These are phyloP conservation scores for Malassezia vespertilionis DNA, from an alignment of 1,284 basidiomycete species.

Conservation along the genomic window DNA sequence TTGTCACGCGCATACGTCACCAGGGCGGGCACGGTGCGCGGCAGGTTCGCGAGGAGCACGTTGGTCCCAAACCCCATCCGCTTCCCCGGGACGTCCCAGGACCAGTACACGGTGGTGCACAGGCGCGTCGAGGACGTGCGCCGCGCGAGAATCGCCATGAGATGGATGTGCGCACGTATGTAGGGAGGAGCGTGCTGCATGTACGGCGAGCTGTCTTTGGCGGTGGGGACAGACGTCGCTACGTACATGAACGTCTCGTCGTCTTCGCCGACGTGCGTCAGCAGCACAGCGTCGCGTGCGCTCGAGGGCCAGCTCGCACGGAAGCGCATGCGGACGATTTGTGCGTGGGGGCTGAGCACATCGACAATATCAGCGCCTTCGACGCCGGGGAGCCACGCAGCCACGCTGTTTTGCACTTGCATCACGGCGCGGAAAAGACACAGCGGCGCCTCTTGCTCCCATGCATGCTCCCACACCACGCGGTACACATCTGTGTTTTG, in stretches of 20 bases:
- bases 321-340: conserved; percentile 79
- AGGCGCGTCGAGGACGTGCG: conserved; percentile 53
- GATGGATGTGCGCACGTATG: conserved; percentile 74
- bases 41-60: conserved; percentile 55
- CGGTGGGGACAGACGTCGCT: conserved; percentile 86
- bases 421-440: conserved; percentile 74
- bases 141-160: conserved; percentile 92
- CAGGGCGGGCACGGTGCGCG: conserved; percentile 67
- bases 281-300: conserved; percentile 47
- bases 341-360: conserved; percentile 70
- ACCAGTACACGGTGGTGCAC: conserved; percentile 77
- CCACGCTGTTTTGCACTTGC: conserved; percentile 59
- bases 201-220: conserved; percentile 80
- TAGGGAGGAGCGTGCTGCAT: conserved; percentile 85
- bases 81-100: conserved; percentile 79
- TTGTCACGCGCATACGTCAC: conserved; percentile 65
- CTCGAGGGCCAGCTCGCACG: conserved; percentile 91
- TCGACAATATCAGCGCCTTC: conserved; percentile 73
- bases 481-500: conserved; percentile 67
- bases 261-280: conserved; percentile 23
- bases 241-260: conserved; percentile 68
- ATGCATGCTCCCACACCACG: conserved; percentile 66
- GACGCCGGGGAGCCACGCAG: conserved; percentile 72
- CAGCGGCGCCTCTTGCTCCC: conserved; percentile 57
- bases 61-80: conserved; percentile 53